A percentile compares a stretch with the other conserved stretches of the same genome.
Conservation (phyloP, 441 rosid genomes). For the Euphorbia corollata region DNA sequence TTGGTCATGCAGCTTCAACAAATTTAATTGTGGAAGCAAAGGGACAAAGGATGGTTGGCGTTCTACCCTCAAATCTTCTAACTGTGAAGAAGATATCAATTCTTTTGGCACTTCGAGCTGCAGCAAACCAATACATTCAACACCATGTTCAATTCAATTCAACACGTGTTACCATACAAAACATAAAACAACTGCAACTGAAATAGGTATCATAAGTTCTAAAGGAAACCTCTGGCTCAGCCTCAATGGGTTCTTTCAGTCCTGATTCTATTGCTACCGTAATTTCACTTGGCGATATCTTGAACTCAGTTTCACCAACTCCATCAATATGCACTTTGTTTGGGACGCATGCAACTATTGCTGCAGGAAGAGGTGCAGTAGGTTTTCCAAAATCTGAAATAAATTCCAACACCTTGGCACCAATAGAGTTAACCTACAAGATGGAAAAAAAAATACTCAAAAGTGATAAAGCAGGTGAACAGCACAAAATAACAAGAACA, state of each 20-base stretch:
- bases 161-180: slow-evolving; percentile 7
- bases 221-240: slow-evolving; percentile 88
- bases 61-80: slow-evolving; percentile 64
- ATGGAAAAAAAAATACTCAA: slow-evolving; percentile 12
- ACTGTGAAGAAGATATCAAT: slow-evolving; percentile 58
- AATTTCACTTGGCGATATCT: slow-evolving; percentile 66
- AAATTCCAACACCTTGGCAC: slow-evolving; percentile 86
- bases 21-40: slow-evolving; percentile 39
- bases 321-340: slow-evolving; percentile 77
- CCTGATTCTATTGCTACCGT: slow-evolving; percentile 69
- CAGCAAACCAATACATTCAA: slow-evolving; percentile 24
- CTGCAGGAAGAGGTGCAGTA: slow-evolving; percentile 90
- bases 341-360: slow-evolving; percentile 98
- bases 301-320: slow-evolving; percentile 79
- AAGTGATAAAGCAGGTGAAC: slow-evolving; percentile 3
- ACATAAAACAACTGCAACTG: slow-evolving; percentile 16
- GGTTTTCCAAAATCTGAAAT: slow-evolving; percentile 93
- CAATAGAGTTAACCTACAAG: slow-evolving; percentile 78
- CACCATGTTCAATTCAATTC: slow-evolving; percentile 14
- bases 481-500: slow-evolving; percentile 1
- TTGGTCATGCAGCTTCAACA: slow-evolving; percentile 58
- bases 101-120: slow-evolving; percentile 99
- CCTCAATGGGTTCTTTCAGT: slow-evolving; percentile 77
- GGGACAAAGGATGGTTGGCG: slow-evolving; percentile 60
- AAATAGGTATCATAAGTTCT: slow-evolving; percentile 20